phyloP scores from a whole-genome alignment of 257 asterid genomes.

The Jasminum sambac region DNA sequence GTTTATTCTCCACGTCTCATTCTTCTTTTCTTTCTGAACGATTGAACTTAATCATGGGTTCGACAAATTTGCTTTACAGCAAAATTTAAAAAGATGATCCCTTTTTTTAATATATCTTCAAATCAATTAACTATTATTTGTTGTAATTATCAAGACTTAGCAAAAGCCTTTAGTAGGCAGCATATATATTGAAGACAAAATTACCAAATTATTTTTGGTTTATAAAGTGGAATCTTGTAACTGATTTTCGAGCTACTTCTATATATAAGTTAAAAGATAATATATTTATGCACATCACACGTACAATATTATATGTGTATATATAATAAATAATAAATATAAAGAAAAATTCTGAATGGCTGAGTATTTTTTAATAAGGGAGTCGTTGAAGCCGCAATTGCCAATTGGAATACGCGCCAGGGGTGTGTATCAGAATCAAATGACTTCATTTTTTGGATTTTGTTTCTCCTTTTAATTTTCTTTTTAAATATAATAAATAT shows the following conservation, averaged over 20 bases:
- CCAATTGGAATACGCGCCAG: slow-evolving; percentile 13
- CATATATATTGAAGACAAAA: slow-evolving; percentile 8
- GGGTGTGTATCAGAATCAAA: neutral
- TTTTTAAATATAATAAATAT: neutral
- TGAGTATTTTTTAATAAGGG: neutral
- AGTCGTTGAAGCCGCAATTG: neutral
- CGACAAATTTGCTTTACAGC: neutral
- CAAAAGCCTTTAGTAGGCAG: slow-evolving; percentile 23
- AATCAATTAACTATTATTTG: slow-evolving; percentile 9
- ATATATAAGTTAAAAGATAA: no score
- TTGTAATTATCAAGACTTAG: slow-evolving; percentile 27
- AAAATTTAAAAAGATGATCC: slow-evolving; percentile 15
- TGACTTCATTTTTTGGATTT: neutral
- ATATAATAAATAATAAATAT: no score
- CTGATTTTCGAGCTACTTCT: no score
- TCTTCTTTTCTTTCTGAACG: neutral
- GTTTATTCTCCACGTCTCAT: neutral
- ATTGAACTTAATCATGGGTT: neutral
- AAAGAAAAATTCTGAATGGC: neutral
- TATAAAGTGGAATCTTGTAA: no score
- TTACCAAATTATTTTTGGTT: no score
- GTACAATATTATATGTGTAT: no score
- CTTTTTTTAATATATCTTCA: slow-evolving; percentile 21
- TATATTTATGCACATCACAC: no score
- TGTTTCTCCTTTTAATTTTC: neutral